These are phyloP conservation scores for Mycena galopus DNA, from an alignment of 768 basidiomycete genomes.

Conservation along the genomic window DNA sequence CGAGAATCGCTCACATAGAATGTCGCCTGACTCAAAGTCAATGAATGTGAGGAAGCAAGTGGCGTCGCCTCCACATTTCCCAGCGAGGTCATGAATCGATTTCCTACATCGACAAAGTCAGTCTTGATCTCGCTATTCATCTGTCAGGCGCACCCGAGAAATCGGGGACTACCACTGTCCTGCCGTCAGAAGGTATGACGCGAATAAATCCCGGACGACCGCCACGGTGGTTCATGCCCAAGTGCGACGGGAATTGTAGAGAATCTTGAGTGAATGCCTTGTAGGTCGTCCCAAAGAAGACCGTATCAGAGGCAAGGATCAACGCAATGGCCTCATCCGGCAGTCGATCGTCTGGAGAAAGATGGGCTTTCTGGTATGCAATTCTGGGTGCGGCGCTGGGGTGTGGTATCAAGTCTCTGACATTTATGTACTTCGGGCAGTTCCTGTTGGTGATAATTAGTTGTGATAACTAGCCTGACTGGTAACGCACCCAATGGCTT, in stretches of 20 bases:
- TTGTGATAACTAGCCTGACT: conserved; percentile 4
- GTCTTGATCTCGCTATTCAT: conserved; percentile 20
- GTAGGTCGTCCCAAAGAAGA: conserved; percentile 69
- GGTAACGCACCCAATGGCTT: conserved; percentile 67
- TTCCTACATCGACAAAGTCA: conserved; percentile 54
- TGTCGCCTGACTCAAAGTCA: conserved; percentile 64
- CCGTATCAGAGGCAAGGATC: conserved; percentile 64
- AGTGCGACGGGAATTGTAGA: conserved; percentile 63
- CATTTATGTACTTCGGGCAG: conserved; percentile 78
- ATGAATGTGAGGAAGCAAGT: conserved; percentile 70
- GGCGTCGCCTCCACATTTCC: conserved; percentile 73
- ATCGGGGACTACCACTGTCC: conserved; percentile 71
- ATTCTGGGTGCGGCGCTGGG: conserved; percentile 55
- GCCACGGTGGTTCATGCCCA: conserved; percentile 75
- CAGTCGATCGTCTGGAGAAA: conserved; percentile 55
- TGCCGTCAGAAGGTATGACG: conserved; percentile 66
- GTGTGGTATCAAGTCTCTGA: conserved; percentile 63
- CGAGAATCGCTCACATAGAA: conserved; percentile 57
- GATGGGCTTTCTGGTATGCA: conserved; percentile 46
- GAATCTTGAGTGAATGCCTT: conserved; percentile 54
- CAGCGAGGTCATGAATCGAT: conserved; percentile 72
- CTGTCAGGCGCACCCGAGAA: conserved; percentile 60
- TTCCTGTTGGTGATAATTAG: conserved; percentile 54
- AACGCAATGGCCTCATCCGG: conserved; percentile 64
- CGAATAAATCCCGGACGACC: conserved; percentile 74